Base-by-base conservation (phyloP, 768 basidiomycete genomes). In the Kwoniella botswanensis region DNA sequence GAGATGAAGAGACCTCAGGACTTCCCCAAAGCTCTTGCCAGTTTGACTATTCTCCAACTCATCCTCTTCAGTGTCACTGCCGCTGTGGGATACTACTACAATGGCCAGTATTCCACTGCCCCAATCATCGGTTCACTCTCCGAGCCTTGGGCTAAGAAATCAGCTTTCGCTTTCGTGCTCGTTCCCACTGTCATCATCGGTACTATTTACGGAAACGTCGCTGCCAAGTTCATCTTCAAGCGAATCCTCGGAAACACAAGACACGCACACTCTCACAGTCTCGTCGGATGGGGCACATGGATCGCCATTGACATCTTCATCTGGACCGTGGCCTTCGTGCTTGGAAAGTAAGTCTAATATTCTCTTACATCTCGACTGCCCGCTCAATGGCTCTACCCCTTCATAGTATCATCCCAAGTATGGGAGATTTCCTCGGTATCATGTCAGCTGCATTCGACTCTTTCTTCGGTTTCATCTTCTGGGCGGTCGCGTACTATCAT, bases 1-100 rank as follows among this genome's bases (percentile, higher is more conserved):
- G 85, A 85, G 74, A 84, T 85, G 84, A 76, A 80, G 63, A 70
- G 81, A 62, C 83, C 83, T 12, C 72, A 72, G 22, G 79, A 84
- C 56, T 85, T 81, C 79, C 83, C 79, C 61, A 82, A 82, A 68
- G 78, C 83, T 10, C 74, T 84, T 42, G 76, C 74, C 22, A 68
- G 70, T 52, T 66, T 80, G 11, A 77, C 76, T 59, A 58, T 54
- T 67, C 68, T 76, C 35, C 73, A 80, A 42, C 63, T 80, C 22
- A 71, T 76, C 59, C 73, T 80, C 18, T 80, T 80, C 70, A 67
- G 62, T 22, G 65, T 80, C 54, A 70, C 72, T 44, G 79, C 79
- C 11, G 79, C 79, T 2, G 79, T 80, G 12, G 79, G 79, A 29
- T 80, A 80, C 65, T 63, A 75, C 65, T 80, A 75, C 75, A 70